Conservation (phyloP, 305 asterid genomes). For the Fraxinus platypoda region DNA sequence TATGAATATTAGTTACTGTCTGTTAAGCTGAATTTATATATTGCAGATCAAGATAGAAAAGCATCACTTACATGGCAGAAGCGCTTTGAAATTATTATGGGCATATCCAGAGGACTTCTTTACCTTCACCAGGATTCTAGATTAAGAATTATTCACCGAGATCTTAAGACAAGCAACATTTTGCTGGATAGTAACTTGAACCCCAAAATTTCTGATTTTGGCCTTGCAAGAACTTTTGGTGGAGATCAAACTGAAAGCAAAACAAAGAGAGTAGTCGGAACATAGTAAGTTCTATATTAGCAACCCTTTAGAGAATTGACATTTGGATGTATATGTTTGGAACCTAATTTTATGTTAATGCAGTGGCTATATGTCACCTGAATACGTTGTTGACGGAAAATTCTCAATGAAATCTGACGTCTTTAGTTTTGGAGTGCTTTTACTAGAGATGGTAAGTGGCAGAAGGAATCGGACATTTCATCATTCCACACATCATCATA, state of each 20-base stretch:
- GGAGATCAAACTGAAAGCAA: constrained; percentile 17
- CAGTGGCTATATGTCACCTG: constrained; percentile 43
- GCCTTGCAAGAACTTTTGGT: constrained; percentile 23
- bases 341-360: constrained; percentile 11
- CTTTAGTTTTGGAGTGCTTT: constrained; percentile 35
- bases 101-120: background rate
- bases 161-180: background rate
- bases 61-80: background rate
- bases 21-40: background rate
- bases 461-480: constrained; percentile 24
- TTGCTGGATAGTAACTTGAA: background rate
- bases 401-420: constrained; percentile 36
- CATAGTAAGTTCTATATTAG: background rate
- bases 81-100: background rate
- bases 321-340: background rate
- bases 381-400: constrained; percentile 28
- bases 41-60: background rate
- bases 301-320: background rate
- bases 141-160: background rate
- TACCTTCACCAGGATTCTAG: background rate
- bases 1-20: background rate
- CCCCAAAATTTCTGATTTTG: constrained; percentile 25
- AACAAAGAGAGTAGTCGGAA: constrained; percentile 1
- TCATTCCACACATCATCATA: constrained; percentile 25
- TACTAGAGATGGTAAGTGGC: constrained; percentile 30